These are phyloP conservation scores for Torulaspora microellipsoides DNA, from an alignment of 805 yeast genomes.

Conservation along the genomic window DNA sequence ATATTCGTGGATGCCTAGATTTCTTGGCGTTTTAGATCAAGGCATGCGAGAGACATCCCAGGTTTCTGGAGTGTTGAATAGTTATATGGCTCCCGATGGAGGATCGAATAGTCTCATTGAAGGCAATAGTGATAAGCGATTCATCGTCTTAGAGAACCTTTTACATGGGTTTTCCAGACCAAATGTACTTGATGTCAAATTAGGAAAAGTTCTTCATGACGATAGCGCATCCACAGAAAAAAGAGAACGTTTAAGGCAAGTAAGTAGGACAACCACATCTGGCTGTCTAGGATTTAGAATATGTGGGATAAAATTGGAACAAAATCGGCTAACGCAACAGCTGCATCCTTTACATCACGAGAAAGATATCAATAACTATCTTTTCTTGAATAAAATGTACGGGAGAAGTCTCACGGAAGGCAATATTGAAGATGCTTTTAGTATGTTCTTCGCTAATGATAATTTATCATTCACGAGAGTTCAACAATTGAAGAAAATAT, in stretches of 20 bases:
- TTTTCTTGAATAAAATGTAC: slow-evolving; percentile 57
- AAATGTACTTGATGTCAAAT: slow-evolving; percentile 73
- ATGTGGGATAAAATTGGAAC: slow-evolving; percentile 76
- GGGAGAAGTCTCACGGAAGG: slow-evolving; percentile 56
- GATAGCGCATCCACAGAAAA: slow-evolving; percentile 56
- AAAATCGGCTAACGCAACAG: slow-evolving; percentile 13
- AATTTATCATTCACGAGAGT: slow-evolving; percentile 32
- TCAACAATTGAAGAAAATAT: slow-evolving; percentile 41
- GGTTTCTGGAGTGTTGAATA: neutral
- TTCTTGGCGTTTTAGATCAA: slow-evolving; percentile 27
- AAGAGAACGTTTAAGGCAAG: slow-evolving; percentile 52
- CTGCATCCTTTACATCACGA: slow-evolving; percentile 19
- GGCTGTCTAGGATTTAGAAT: slow-evolving; percentile 72
- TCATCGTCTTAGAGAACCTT: slow-evolving; percentile 68
- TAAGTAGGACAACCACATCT: slow-evolving; percentile 70
- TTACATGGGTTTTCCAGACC: slow-evolving; percentile 60
- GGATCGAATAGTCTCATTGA: neutral
- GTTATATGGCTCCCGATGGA: slow-evolving; percentile 1
- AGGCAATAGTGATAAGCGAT: slow-evolving; percentile 29
- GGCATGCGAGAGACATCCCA: slow-evolving; percentile 14
- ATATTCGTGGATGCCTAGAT: slow-evolving; percentile 30
- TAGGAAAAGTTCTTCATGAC: slow-evolving; percentile 73
- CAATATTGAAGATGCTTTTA: slow-evolving; percentile 44
- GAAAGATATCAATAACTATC: slow-evolving; percentile 38
- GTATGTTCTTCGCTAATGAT: slow-evolving; percentile 42